Conservation (phyloP, 2,329 filamentous ascomycete species). For the Venturia asperata region DNA sequence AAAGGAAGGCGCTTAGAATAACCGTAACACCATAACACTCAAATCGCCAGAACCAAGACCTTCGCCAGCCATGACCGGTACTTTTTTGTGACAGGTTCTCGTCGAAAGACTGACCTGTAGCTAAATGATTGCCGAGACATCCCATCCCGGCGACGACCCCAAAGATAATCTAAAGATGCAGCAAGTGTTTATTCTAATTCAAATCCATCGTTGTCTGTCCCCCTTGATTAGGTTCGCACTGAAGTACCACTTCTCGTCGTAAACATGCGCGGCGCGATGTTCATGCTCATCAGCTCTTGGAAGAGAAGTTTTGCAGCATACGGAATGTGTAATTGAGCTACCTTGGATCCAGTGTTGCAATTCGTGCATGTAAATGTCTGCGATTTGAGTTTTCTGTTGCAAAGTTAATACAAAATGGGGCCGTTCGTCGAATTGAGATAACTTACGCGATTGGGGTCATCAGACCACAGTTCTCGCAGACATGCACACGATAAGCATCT, state of each 20-base stretch:
- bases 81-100: neutral
- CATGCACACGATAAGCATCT: conserved; percentile 94
- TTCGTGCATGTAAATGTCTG: conserved; percentile 94
- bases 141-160: neutral
- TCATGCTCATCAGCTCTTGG: conserved; percentile 97
- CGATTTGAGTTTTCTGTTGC: conserved; percentile 75
- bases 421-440: conserved; percentile 23
- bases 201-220: neutral
- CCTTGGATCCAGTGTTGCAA: conserved; percentile 98
- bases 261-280: conserved; percentile 96
- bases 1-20: neutral
- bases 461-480: conserved; percentile 96
- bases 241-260: conserved; percentile 59
- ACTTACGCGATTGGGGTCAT: conserved; percentile 99
- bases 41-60: neutral
- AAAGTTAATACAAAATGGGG: conserved; percentile 21
- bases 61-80: neutral
- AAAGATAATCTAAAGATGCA: neutral
- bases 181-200: neutral
- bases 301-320: conserved; percentile 97
- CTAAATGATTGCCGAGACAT: neutral
- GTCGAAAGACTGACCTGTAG: neutral
- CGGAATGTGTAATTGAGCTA: conserved; percentile 94
- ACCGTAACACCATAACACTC: neutral
- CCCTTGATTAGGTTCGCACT: neutral